Base-by-base conservation (phyloP, 2,329 filamentous ascomycete species). In the Trichophyton schoenleinii region DNA sequence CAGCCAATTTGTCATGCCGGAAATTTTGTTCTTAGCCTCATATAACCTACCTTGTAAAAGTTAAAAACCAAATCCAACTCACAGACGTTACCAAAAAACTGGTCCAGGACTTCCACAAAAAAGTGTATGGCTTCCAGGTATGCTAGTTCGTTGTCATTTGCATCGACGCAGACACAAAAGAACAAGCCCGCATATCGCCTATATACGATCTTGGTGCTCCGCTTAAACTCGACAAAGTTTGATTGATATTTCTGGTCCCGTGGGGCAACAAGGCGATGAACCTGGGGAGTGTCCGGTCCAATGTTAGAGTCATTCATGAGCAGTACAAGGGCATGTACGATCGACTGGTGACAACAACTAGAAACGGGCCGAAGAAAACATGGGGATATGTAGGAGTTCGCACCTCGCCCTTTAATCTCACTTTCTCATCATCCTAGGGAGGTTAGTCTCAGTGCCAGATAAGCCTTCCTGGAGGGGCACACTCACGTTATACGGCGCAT, bases 161-260 rank as follows among this genome's bases (percentile, higher is more conserved):
- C 95, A 77, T 99, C 94, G 72, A 99, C 94, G 76, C 94, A 97
- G 60, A 91, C 95, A 80, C 94, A 99, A 80, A 99, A 99, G 83
- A 99, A 99, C 63, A 99, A 85, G 0, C 94, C 94, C 0, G 94
- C 94, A 77, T 99, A 99, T 65, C 94, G 88, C 52, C 95, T 87
- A 79, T 99, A 99, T 60, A 99, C 90, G 69, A 99, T 88, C 79
- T 96, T 97, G 73, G 92, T 91, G 64, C 75, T 77, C 57, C 74
- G 71, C 53, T 77, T 75, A 68, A 86, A 86, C 69, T 99, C 94
- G 81, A 99, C 94, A 71, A 99, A 99, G 79, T 99, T 99, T 78
- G 91, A 96, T 75, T 99, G 94, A 80, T 99, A 96, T 74, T 99
- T 99, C 74, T 99, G 94, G 77, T 99, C 94, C 72, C 94, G 89